Conservation (phyloP, 1,284 basidiomycete species). For the Leccinum solheimii region DNA sequence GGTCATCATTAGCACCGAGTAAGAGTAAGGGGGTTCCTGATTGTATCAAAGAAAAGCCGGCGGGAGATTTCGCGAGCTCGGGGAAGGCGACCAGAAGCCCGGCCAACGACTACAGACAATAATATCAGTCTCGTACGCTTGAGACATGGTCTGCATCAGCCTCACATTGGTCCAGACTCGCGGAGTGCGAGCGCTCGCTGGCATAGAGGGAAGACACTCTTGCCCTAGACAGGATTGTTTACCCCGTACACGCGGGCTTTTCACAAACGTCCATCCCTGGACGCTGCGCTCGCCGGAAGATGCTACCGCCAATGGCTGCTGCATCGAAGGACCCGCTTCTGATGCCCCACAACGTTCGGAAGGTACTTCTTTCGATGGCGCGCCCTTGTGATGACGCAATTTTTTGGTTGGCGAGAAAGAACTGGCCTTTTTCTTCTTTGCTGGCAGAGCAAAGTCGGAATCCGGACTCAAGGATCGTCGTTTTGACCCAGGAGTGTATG, state of each 20-base stretch:
- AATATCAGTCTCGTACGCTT: slow-evolving; percentile 12
- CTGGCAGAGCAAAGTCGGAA: background rate
- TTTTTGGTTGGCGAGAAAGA: background rate
- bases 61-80: slow-evolving; percentile 20
- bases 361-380: background rate
- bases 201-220: background rate
- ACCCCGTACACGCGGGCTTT: background rate
- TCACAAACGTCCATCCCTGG: slow-evolving; percentile 24
- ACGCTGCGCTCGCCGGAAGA: background rate
- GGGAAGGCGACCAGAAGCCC: slow-evolving; percentile 26
- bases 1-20: background rate
- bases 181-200: slow-evolving; percentile 4
- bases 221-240: background rate
- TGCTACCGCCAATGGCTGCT: background rate
- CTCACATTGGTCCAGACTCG: slow-evolving; percentile 34
- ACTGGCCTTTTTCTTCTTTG: slow-evolving; percentile 13
- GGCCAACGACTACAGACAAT: slow-evolving; percentile 20
- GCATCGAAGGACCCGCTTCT: background rate
- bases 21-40: too few relatives aligned
- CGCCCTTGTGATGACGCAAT: background rate
- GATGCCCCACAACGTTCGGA: background rate
- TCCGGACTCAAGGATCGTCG: slow-evolving; percentile 22
- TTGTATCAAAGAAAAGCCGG: too few relatives aligned
- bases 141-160: background rate
- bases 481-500: slow-evolving; percentile 1